Base-by-base conservation (phyloP, 2,329 filamentous ascomycete genomes). In the Blastomyces emzantsi region DNA sequence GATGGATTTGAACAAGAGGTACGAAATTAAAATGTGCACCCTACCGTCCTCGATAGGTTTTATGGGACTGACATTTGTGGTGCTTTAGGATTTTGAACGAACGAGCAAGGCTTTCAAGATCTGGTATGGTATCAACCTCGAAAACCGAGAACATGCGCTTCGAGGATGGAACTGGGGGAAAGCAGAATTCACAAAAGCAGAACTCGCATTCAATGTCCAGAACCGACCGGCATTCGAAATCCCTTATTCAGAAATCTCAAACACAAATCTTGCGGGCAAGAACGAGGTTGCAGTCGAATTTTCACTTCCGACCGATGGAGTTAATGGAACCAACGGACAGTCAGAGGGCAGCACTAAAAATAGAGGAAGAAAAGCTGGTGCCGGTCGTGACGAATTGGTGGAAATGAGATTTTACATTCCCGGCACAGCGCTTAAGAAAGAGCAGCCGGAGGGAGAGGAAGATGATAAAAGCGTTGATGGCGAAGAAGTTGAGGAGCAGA, bases 121-220 rank as follows among this genome's bases (percentile, higher is more conserved):
- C 73, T 97, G 93, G 90, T 99, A 97, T 79, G 94, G 91, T 78
- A 89, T 94, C 72, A 92, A 87, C 71, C 84, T 99, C 64, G 92
- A 97, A 75, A 90, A 86, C 75, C 91, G 90, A 76, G 94, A 99
- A 77, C 94, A 97, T 76, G 92, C 94, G 30, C 81, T 99, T 64
- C 87, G 94, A 70, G 94, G 94, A 63, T 99, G 94, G 94, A 99
- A 99, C 76, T 99, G 94, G 95, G 94, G 94, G 72, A 99, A 97
- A 79, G 90, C 91, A 67, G 94, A 99, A 72, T 96, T 99, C 74
- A 88, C 89, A 66, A 96, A 97, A 78, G 89, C 92, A 62, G 94
- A 99, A 79, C 85, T 99, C 63, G 85, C 90, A 39, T 99, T 99
- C 82, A 97, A 92, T 75, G 94, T 99, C 47, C 92, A 96, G 74